These are phyloP conservation scores for Aspergillus flavus DNA, from an alignment of 2,329 filamentous ascomycete species.

Conservation along the genomic window DNA sequence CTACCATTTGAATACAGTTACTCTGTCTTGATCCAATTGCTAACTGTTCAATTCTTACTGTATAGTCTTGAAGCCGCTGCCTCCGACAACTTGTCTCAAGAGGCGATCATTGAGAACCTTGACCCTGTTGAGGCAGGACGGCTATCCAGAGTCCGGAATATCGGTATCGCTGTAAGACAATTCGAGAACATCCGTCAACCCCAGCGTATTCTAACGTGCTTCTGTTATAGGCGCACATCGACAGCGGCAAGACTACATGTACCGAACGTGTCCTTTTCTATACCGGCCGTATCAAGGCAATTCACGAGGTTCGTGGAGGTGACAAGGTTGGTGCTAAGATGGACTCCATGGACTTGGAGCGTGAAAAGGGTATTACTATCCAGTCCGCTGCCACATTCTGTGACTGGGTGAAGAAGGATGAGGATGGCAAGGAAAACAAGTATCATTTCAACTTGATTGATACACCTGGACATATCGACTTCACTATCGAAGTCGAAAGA, in stretches of 20 bases:
- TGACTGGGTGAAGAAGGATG: conserved; percentile 87
- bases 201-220: not conserved
- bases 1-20: not conserved
- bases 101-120: conserved; percentile 76
- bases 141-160: conserved; percentile 84
- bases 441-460: conserved; percentile 99
- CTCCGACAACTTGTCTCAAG: conserved; percentile 60
- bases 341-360: conserved; percentile 99
- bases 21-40: not conserved
- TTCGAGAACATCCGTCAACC: not conserved
- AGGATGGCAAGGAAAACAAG: conserved; percentile 77
- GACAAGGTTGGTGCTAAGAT: conserved; percentile 98
- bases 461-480: conserved; percentile 97
- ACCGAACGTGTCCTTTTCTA: conserved; percentile 98
- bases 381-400: conserved; percentile 97
- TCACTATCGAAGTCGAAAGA: conserved; percentile 97
- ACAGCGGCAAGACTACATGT: conserved; percentile 95
- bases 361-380: conserved; percentile 98
- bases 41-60: conserved; percentile 14
- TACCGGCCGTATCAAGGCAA: conserved; percentile 92
- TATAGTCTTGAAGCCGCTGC: conserved; percentile 57
- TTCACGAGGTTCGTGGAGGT: conserved; percentile 89
- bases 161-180: conserved; percentile 83
- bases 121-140: conserved; percentile 76
- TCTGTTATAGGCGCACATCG: conserved; percentile 78